Evolutionary conservation across 164 flowering plant species (phyloP).

Genomic region (Tetracentron sinense): DNA sequence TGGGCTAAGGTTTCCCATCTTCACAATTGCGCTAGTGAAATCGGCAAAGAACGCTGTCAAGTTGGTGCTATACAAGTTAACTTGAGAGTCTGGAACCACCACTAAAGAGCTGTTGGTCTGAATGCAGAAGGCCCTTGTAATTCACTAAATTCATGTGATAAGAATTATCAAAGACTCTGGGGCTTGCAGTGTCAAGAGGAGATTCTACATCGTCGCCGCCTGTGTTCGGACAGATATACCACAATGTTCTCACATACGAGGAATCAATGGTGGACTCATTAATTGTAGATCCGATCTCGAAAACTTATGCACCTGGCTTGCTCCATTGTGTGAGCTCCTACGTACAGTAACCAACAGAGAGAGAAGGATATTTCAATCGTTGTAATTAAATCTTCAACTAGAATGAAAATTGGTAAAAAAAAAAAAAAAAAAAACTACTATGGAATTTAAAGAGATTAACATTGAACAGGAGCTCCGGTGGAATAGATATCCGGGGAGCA

Average conservation of each 20-base stretch:
- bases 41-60: conserved; percentile 16
- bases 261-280: conserved; percentile 23
- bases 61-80: conserved; percentile 14
- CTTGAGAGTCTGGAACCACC: conserved; percentile 25
- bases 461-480: too few relatives aligned
- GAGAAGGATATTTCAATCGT: too few relatives aligned
- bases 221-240: conserved; percentile 20
- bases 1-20: conserved; percentile 31
- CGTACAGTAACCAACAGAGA: not conserved
- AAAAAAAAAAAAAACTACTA: too few relatives aligned
- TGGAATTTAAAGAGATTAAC: too few relatives aligned
- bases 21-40: conserved; percentile 26
- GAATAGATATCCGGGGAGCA: too few relatives aligned
- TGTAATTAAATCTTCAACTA: too few relatives aligned
- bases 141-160: conserved; percentile 24
- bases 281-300: conserved; percentile 23
- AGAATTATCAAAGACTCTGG: conserved; percentile 17
- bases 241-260: conserved; percentile 9
- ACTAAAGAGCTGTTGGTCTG: conserved; percentile 29
- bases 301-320: conserved; percentile 26
- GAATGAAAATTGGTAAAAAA: too few relatives aligned
- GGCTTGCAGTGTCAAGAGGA: conserved; percentile 22
- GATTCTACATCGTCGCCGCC: conserved; percentile 21
- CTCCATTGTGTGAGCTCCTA: conserved; percentile 33
- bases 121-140: conserved; percentile 27